These are phyloP conservation scores for Penicillium lagena DNA, from an alignment of 495 filamentous ascomycete species.

Conservation along the genomic window DNA sequence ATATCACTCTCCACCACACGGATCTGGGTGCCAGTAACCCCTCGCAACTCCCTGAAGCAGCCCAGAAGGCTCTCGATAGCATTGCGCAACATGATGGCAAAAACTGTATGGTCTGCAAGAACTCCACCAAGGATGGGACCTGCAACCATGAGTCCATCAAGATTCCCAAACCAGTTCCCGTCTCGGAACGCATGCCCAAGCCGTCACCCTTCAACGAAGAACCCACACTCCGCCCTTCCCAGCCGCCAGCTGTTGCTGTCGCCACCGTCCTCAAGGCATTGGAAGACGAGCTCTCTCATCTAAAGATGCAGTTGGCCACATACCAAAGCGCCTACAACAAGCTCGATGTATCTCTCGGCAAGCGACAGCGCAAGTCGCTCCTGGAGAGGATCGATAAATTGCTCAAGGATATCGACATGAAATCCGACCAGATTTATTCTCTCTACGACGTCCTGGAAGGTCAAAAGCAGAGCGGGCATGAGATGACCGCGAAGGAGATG, in stretches of 20 bases:
- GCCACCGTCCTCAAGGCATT: conserved; percentile 73
- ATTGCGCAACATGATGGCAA: conserved; percentile 58
- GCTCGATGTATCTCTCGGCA: conserved; percentile 62
- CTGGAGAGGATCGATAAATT: conserved; percentile 59
- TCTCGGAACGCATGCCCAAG: conserved; percentile 57
- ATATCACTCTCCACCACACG: conserved; percentile 52
- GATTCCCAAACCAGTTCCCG: conserved; percentile 63
- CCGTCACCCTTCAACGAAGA: conserved; percentile 53
- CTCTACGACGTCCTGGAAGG: conserved; percentile 89
- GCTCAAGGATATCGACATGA: conserved; percentile 61
- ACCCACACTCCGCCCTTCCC: conserved; percentile 69
- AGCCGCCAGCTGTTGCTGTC: conserved; percentile 67
- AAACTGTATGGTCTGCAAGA: conserved; percentile 71
- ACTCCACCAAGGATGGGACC: conserved; percentile 35
- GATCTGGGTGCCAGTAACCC: conserved; percentile 27
- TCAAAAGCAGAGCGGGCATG: conserved; percentile 56
- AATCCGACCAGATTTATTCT: conserved; percentile 82
- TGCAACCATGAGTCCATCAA: conserved; percentile 47
- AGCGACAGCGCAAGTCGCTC: conserved; percentile 60
- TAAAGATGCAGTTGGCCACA: conserved; percentile 59
- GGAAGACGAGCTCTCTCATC: conserved; percentile 75
- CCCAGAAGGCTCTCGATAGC: conserved; percentile 52
- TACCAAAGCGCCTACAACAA: conserved; percentile 57
- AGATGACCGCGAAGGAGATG: conserved; percentile 60
- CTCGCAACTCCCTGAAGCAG: conserved; percentile 34